phyloP scores from a whole-genome alignment of 768 basidiomycete genomes.

The Cyclocybe aegerita region DNA sequence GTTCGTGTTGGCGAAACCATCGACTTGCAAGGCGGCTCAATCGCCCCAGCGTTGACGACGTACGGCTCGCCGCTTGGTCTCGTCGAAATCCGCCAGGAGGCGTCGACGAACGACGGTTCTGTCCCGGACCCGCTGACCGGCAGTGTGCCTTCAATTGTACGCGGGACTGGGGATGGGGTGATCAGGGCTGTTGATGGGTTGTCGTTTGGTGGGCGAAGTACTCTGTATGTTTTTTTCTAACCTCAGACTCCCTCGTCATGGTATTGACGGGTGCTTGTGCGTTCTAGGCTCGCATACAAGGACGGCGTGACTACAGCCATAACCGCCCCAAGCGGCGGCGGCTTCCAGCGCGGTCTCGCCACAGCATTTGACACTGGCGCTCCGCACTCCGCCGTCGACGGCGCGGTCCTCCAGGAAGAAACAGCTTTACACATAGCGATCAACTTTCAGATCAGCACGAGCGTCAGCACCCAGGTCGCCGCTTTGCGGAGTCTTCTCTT shows the following conservation, averaged over 20 bases:
- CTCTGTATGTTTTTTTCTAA: slow-evolving; percentile 38
- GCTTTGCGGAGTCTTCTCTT: slow-evolving; percentile 49
- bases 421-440: slow-evolving; percentile 64
- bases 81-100: slow-evolving; percentile 64
- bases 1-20: slow-evolving; percentile 24
- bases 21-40: slow-evolving; percentile 64
- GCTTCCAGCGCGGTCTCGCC: slow-evolving; percentile 65
- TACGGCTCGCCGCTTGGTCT: slow-evolving; percentile 67
- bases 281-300: slow-evolving; percentile 65
- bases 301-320: slow-evolving; percentile 73
- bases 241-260: neutral
- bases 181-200: slow-evolving; percentile 66
- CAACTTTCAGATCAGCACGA: slow-evolving; percentile 33
- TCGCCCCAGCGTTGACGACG: slow-evolving; percentile 61
- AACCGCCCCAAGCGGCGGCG: slow-evolving; percentile 51
- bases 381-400: slow-evolving; percentile 52
- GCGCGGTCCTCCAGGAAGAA: slow-evolving; percentile 65
- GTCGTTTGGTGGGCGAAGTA: slow-evolving; percentile 50
- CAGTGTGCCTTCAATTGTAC: slow-evolving; percentile 35
- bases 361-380: slow-evolving; percentile 62
- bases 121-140: slow-evolving; percentile 50
- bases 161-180: slow-evolving; percentile 40
- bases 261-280: neutral
- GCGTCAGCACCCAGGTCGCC: slow-evolving; percentile 66
- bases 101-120: slow-evolving; percentile 64